These are phyloP conservation scores for Coniophora puteana DNA, from an alignment of 1,284 basidiomycete genomes.

Conservation along the genomic window DNA sequence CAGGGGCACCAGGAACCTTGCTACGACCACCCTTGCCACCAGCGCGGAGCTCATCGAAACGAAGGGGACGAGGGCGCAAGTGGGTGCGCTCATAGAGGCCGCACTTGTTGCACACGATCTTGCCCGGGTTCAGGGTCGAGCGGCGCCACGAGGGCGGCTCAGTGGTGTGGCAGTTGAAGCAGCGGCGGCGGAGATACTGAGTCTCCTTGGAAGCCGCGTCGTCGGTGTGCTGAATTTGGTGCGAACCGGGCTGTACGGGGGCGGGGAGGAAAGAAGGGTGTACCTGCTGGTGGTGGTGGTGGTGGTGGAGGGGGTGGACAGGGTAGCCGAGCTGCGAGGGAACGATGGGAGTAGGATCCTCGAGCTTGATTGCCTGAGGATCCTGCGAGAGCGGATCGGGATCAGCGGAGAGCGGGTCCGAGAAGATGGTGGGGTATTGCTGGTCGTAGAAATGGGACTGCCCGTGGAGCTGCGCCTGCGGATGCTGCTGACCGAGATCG, in stretches of 20 bases:
- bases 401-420: slow-evolving; percentile 27
- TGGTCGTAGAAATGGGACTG: slow-evolving; percentile 27
- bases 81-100: slow-evolving; percentile 85
- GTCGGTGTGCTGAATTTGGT: slow-evolving; percentile 80
- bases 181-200: slow-evolving; percentile 77
- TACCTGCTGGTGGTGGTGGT: slow-evolving; percentile 21
- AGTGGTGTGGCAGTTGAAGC: slow-evolving; percentile 86
- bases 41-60: slow-evolving; percentile 79
- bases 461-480: slow-evolving; percentile 40
- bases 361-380: slow-evolving; percentile 52
- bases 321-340: slow-evolving; percentile 48
- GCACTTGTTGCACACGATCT: slow-evolving; percentile 89
- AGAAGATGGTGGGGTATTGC: slow-evolving; percentile 20
- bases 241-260: slow-evolving; percentile 30
- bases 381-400: slow-evolving; percentile 41
- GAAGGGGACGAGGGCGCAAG: slow-evolving; percentile 70
- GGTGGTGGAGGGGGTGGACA: slow-evolving; percentile 18
- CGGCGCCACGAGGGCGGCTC: slow-evolving; percentile 84
- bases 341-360: slow-evolving; percentile 58
- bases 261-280: slow-evolving; percentile 27
- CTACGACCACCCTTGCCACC: slow-evolving; percentile 66
- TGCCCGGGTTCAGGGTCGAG: slow-evolving; percentile 80
- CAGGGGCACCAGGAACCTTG: slow-evolving; percentile 29
- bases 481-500: slow-evolving; percentile 44
- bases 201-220: slow-evolving; percentile 85